A percentile compares a stretch with the other conserved stretches of the same genome.
phyloP scores from a whole-genome alignment of 75 land plant genomes.

The Selaginella moellendorffii region DNA sequence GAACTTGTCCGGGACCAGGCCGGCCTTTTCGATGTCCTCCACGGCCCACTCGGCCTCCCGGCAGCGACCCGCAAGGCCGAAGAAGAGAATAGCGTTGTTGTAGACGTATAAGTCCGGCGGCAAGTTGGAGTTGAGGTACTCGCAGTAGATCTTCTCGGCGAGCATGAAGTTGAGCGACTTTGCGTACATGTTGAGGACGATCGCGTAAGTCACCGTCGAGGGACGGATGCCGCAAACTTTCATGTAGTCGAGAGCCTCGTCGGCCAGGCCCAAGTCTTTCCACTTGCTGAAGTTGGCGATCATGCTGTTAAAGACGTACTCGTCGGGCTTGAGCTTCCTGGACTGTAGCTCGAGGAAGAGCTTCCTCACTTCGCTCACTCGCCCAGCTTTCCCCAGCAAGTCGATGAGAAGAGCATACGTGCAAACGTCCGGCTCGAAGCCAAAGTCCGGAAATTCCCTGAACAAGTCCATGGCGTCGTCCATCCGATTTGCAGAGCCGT shows the following conservation, averaged over 20 bases:
- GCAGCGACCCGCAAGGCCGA: background rate
- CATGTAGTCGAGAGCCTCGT: background rate
- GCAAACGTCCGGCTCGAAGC: background rate
- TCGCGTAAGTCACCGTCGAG: slow-evolving; percentile 6
- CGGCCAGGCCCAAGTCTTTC: background rate
- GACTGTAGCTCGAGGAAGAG: background rate
- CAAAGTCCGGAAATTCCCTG: background rate
- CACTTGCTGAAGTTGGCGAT: background rate
- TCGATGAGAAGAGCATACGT: slow-evolving; percentile 2
- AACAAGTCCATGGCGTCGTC: background rate
- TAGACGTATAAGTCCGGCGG: background rate
- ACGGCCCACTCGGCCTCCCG: slow-evolving; percentile 3
- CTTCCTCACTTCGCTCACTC: background rate
- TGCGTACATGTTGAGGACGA: background rate
- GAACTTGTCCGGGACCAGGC: background rate
- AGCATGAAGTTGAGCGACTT: background rate
- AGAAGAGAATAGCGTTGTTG: background rate
- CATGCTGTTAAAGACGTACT: background rate
- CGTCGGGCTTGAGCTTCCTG: background rate
- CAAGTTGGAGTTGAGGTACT: background rate
- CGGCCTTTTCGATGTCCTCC: background rate
- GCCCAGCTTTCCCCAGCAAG: slow-evolving; percentile 3
- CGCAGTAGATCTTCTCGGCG: background rate
- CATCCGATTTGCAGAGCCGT: background rate
- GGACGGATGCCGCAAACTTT: background rate